Evolutionary conservation across 306 rosid genomes (phyloP), one percentile per base, ranked within the genome.

Genomic region (Erythrophleum fordii): DNA sequence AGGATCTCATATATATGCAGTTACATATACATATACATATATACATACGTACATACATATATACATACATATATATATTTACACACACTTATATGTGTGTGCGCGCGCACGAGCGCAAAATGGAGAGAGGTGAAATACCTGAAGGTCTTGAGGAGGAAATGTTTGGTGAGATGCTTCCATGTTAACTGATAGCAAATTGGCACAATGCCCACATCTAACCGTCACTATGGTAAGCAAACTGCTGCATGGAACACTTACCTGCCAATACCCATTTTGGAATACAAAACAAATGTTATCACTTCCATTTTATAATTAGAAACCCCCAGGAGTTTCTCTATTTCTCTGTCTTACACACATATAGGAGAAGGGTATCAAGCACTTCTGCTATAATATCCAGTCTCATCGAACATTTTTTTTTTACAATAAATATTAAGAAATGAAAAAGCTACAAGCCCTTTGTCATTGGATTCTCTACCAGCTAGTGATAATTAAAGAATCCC

Each of bases 231-330:
- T 89, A 48, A 83, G 84, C 83, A 88, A 52, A 83, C 86, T 92
- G 89, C 85, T 89, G 88, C 91, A 88, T 91, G 99, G 99, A 87
- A 95, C 99, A 85, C 94, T 93, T 49, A 95, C 99, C 99, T 95
- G 92, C 89, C 48, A 49, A 58, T 49, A 26, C 46, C 82, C 61
- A 76, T 55, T 81, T 79, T 26, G 25, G 8, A 55, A 68, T 37
- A 26, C 76, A 80, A 71, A 58, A 34, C 17, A 60, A 48, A 80
- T 31, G 8, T 45, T 58, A 79, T 70, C 26, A 82, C n/a, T 53
- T 78, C 18, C 46, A 59, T 28, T 60, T 62, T 77, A 59, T 25
- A 58, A 25, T 22, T 35, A 70, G 17, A 71, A 39, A 44, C 16
- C 11, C 34, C 39, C 20, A 73, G 48, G 44, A 22, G 20, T 80